phyloP scores from a whole-genome alignment of 2,329 filamentous ascomycete species.

The Bimuria novae-zelandiae region DNA sequence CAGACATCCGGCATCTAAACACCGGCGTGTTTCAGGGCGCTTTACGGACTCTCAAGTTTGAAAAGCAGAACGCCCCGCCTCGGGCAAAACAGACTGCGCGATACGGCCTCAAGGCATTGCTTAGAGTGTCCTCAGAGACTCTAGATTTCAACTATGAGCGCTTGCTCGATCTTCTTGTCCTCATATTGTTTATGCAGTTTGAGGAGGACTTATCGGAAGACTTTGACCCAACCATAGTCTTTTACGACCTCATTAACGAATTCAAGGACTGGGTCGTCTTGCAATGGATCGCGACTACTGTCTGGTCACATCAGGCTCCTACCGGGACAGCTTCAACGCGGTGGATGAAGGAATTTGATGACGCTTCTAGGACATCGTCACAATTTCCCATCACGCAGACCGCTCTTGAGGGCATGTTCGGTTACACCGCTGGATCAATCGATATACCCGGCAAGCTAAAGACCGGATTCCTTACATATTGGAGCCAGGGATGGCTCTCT shows the following conservation, averaged over 20 bases:
- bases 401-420: constrained; percentile 43
- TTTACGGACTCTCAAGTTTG: constrained; percentile 55
- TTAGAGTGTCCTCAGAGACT: constrained; percentile 79
- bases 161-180: constrained; percentile 79
- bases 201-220: constrained; percentile 71
- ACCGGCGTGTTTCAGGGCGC: constrained; percentile 58
- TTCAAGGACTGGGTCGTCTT: constrained; percentile 44
- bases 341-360: constrained; percentile 29
- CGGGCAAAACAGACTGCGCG: constrained; percentile 63
- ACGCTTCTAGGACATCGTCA: constrained; percentile 28
- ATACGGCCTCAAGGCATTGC: constrained; percentile 75
- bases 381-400: constrained; percentile 43
- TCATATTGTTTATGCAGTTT: constrained; percentile 84
- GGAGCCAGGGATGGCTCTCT: constrained; percentile 52
- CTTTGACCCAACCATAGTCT: constrained; percentile 64
- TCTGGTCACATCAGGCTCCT: constrained; percentile 37
- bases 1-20: constrained; percentile 50
- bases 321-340: constrained; percentile 36
- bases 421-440: constrained; percentile 37
- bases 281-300: constrained; percentile 41
- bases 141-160: constrained; percentile 73
- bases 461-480: constrained; percentile 48
- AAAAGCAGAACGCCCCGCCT: constrained; percentile 44
- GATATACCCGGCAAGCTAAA: constrained; percentile 31
- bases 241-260: constrained; percentile 64